Base-by-base conservation (phyloP, 1,139 yeast genomes). In the Spathaspora jeffriesii region DNA sequence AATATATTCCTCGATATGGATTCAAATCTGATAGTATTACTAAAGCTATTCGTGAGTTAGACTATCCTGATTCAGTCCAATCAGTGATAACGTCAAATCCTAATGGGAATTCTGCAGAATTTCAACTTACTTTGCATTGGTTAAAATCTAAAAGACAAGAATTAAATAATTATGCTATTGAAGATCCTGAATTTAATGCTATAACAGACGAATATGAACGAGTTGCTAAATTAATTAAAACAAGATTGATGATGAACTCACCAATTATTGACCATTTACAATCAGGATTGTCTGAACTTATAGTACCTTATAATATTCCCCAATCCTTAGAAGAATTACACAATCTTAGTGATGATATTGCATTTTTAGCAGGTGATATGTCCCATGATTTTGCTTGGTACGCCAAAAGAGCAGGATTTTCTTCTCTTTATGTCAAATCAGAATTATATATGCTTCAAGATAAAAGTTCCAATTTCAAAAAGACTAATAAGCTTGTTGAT, bases 341-440 rank as follows among this genome's bases (percentile, higher is more conserved):
- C 58, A 77, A 79, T 46, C 75, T 92, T 47, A 78, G 91, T 15
- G 97, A 93, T 64, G 98, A 93, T 61, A 76, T 93, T 53, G 81
- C 90, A 45, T 90, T 70, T 64, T 82, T 82, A 56, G 83, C 96
- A 0, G 95, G 92, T 3, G 97, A 92, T 61, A 68, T 74, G 46
- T 82, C 95, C n/a, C 81, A 85, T 50, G 97, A 90, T 64, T 85
- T 88, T 64, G 85, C 89, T 2, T 93, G 99, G 99, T 93, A 93
- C 64, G 73, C 96, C n/a, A 88, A 91, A 62, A 74, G 98, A 54
- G 70, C 85, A 23, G 78, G 88, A 5, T 64, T 92, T 25, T 78
- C 90, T 17, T 74, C 87, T 1, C 78, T 88, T 4, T 90, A 88
- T 61, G 87, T 88, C 1, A 76, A 85, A 31, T 64, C 85, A 36